Evolutionary conservation across 495 filamentous ascomycete genomes (phyloP).

Genomic region (Eremomyces bilateralis): DNA sequence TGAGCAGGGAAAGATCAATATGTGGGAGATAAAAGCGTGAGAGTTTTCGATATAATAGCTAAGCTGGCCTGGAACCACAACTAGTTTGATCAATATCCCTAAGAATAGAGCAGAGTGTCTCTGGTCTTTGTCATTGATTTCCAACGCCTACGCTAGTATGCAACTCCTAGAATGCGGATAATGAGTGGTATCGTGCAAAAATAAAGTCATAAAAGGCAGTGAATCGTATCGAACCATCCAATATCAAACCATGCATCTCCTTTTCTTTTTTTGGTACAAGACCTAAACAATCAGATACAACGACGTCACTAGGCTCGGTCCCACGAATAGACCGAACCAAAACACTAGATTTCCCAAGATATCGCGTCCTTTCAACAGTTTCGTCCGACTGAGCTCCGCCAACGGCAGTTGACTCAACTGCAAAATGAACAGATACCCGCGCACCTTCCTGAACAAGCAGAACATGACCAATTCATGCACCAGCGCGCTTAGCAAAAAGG

Average conservation of each 20-base stretch:
- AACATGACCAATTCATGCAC: conserved; percentile 61
- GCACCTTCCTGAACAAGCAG: conserved; percentile 53
- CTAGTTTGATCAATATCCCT: too few species aligned
- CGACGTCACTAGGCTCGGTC: conserved; percentile 47
- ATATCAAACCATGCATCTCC: too few species aligned
- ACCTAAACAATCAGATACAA: conserved; percentile 48
- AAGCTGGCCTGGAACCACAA: too few species aligned
- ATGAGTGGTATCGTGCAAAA: too few species aligned
- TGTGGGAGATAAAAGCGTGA: conserved; percentile 98
- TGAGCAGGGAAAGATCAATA: conserved; percentile 59
- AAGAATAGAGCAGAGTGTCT: too few species aligned
- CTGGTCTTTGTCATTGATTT: too few species aligned
- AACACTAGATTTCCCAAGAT: conserved; percentile 51
- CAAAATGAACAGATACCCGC: conserved; percentile 45
- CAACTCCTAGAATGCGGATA: too few species aligned
- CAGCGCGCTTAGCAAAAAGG: conserved; percentile 45
- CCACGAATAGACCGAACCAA: conserved; percentile 51
- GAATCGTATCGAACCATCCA: too few species aligned
- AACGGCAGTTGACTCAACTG: conserved; percentile 54
- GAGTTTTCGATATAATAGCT: too few species aligned
- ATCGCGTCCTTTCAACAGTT: conserved; percentile 32
- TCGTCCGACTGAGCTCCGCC: conserved; percentile 38
- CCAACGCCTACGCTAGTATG: too few species aligned
- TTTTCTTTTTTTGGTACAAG: too few species aligned
- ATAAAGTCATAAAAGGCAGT: too few species aligned